Percentiles rank a stretch among this genome's conserved stretches.
phyloP scores from a whole-genome alignment of 805 yeast species.

The Kluyveromyces lactis region DNA sequence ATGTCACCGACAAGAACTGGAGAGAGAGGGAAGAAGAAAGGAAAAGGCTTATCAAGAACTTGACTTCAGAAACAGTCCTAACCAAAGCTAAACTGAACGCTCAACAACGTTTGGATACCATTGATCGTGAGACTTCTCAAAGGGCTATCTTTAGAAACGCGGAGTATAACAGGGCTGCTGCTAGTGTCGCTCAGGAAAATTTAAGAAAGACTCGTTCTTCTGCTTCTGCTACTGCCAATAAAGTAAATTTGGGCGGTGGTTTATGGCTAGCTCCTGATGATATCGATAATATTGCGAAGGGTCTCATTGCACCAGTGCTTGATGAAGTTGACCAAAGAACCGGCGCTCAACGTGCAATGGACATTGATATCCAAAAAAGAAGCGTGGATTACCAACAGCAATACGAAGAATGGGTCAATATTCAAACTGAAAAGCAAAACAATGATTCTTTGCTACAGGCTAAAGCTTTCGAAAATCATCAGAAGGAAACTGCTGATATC shows the following conservation, averaged over 20 bases:
- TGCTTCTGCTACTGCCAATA: slow-evolving; percentile 34
- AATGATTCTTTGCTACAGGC: slow-evolving; percentile 34
- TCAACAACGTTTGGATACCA: slow-evolving; percentile 31
- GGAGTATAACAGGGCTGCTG: slow-evolving; percentile 62
- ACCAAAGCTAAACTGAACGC: slow-evolving; percentile 47
- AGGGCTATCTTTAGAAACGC: slow-evolving; percentile 33
- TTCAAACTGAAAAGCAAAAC: slow-evolving; percentile 31
- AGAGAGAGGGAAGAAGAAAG: slow-evolving; percentile 33
- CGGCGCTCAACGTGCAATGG: slow-evolving; percentile 52
- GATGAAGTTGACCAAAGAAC: slow-evolving; percentile 66
- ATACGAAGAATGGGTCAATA: slow-evolving; percentile 34
- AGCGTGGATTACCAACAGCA: slow-evolving; percentile 31
- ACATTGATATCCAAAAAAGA: slow-evolving; percentile 35
- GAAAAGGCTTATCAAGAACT: slow-evolving; percentile 21
- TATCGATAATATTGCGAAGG: slow-evolving; percentile 69
- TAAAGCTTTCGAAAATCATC: slow-evolving; percentile 39
- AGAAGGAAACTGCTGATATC: slow-evolving; percentile 39
- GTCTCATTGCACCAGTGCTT: slow-evolving; percentile 76
- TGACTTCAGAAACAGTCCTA: slow-evolving; percentile 34
- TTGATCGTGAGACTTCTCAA: slow-evolving; percentile 37
- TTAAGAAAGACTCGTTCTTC: slow-evolving; percentile 44
- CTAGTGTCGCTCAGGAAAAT: slow-evolving; percentile 66
- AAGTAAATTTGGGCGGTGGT: slow-evolving; percentile 84
- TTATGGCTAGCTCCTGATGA: slow-evolving; percentile 66
- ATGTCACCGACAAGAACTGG: slow-evolving; percentile 33